phyloP scores from a whole-genome alignment of 2,329 filamentous ascomycete species.

The Penicillium sp. region DNA sequence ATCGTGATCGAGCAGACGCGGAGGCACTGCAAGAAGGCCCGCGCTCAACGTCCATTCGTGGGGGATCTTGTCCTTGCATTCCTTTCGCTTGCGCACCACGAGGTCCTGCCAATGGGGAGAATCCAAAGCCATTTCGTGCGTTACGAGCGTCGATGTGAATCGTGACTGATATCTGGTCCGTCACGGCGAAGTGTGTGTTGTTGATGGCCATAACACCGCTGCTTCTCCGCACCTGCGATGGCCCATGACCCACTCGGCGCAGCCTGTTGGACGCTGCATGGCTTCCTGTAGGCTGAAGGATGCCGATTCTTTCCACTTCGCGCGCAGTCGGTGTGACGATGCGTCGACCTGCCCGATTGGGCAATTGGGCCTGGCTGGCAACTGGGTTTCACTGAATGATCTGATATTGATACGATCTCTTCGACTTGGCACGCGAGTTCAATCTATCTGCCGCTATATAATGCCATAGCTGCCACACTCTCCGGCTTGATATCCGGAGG shows the following conservation, averaged over 20 bases:
- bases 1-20: conserved; percentile 22
- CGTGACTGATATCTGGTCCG: too few relatives aligned
- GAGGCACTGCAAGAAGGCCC: conserved; percentile 7
- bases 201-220: neutral
- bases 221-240: too few relatives aligned
- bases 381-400: neutral
- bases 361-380: neutral
- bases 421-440: neutral
- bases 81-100: conserved; percentile 28
- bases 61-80: conserved; percentile 33
- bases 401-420: too few relatives aligned
- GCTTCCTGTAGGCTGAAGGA: too few relatives aligned
- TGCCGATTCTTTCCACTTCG: too few relatives aligned
- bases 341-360: conserved; percentile 21
- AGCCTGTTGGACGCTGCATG: neutral
- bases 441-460: conserved; percentile 3
- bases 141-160: too few relatives aligned
- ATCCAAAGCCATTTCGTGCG: neutral
- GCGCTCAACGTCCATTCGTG: conserved; percentile 32
- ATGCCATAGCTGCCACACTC: conserved; percentile 17
- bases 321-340: neutral
- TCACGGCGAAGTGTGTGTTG: conserved; percentile 1
- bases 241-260: neutral
- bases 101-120: conserved; percentile 20
- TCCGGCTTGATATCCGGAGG: conserved; percentile 21